Base-by-base conservation (phyloP, 2,329 filamentous ascomycete genomes). In the Capronia coronata region DNA sequence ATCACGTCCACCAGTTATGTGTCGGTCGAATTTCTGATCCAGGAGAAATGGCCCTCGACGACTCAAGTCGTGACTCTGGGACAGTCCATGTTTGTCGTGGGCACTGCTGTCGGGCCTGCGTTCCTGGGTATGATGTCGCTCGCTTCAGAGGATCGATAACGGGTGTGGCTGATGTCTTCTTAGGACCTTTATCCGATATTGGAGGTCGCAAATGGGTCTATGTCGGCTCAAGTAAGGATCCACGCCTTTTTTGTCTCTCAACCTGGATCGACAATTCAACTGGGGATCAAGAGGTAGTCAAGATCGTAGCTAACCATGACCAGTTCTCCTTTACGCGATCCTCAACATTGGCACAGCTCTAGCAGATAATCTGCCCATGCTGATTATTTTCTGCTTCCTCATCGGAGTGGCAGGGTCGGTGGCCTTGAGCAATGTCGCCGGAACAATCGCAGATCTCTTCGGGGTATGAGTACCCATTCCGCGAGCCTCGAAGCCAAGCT, bases 171-270 rank as follows among this genome's bases (percentile, higher is more conserved):
- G 22, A 18, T 41, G 38, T 10, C 37, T 14, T 22, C 19, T n/a
- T 43, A 48, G 47, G 67, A 6, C 68, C 68, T 37, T 57, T 71
- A 35, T 67, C 65, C 45, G 69, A 71, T 51, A 67, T 72, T 47
- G 66, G 66, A 37, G 68, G 69, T 19, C 64, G 68, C 5, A 72
- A 71, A 64, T 71, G 68, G 69, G 64, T 71, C 32, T 71, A 72
- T 46, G 69, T 71, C 16, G 64, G 46, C 3, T 65, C 65, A 14
- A 66, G 40, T 44, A 37, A 16, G 46, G 19, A n/a, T n/a, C n/a
- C 14, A 5, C 35, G 16, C 16, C 9, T 13, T 23, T 19, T 35
- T 29, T 23, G 32, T 11, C 22, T 21, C 25, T n/a, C 19, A n/a
- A 13, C n/a, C 2, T 22, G 14, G 8, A 18, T 21, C 16, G 16